Conservation (phyloP, 2,329 filamentous ascomycete species). For the Conoideocrella luteorostrata region DNA sequence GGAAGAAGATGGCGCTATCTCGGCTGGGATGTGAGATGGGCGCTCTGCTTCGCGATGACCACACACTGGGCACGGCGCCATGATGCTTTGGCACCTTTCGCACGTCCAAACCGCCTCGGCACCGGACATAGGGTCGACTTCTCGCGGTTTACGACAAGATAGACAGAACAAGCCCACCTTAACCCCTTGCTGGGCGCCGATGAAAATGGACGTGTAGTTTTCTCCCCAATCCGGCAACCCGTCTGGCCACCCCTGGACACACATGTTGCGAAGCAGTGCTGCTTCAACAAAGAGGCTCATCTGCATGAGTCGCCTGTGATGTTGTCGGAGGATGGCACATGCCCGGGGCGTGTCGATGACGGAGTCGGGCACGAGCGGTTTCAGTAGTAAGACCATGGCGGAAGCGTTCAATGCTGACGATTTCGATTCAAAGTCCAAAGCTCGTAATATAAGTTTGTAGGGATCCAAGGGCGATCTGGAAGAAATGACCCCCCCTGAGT, state of each 20-base stretch:
- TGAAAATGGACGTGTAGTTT: conserved; percentile 48
- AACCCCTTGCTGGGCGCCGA: conserved; percentile 47
- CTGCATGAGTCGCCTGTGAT: conserved; percentile 52
- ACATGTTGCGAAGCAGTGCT: conserved; percentile 54
- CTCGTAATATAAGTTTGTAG: conserved; percentile 44
- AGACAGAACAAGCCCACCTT: conserved; percentile 49
- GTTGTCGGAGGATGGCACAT: conserved; percentile 49
- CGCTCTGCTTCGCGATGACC: conserved; percentile 44
- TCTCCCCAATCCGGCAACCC: conserved; percentile 47
- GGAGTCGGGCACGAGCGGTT: conserved; percentile 47
- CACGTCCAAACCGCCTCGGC: conserved; percentile 49
- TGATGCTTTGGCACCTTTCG: conserved; percentile 45
- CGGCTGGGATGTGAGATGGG: conserved; percentile 29
- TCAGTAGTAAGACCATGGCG: conserved; percentile 53
- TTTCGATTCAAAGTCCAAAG: conserved; percentile 49
- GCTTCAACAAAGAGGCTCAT: conserved; percentile 57
- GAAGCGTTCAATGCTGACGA: conserved; percentile 53
- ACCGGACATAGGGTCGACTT: conserved; percentile 40
- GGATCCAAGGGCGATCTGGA: conserved; percentile 43
- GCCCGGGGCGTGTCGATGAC: conserved; percentile 52
- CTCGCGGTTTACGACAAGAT: conserved; percentile 49
- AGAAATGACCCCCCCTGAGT: conserved; percentile 7
- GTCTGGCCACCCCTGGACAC: conserved; percentile 49
- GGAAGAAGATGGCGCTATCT: conserved; percentile 21
- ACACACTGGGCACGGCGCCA: conserved; percentile 55